phyloP scores from a whole-genome alignment of 2,329 filamentous ascomycete genomes.

The Calonectria hongkongensis region DNA sequence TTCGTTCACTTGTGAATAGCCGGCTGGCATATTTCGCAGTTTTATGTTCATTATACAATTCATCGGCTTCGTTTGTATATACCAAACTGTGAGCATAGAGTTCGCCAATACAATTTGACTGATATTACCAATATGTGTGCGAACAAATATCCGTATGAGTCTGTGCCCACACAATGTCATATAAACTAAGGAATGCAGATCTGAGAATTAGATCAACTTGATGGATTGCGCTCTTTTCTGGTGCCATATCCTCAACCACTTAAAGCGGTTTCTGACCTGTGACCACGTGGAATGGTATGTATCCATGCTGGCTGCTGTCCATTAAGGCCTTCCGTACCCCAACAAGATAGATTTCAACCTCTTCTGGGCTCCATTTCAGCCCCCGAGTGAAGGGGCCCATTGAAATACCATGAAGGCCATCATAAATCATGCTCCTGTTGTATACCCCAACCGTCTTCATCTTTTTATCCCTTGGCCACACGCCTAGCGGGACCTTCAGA shows the following conservation, averaged over 20 bases:
- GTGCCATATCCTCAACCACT: not conserved
- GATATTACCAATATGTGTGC: no score
- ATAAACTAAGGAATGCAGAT: no score
- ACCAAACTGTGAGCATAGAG: no score
- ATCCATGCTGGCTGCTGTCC: conserved; percentile 24
- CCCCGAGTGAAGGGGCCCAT: conserved; percentile 23
- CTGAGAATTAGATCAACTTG: not conserved
- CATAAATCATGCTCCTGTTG: conserved; percentile 28
- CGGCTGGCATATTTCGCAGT: no score
- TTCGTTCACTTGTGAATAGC: conserved; percentile 9
- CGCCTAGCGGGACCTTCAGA: conserved; percentile 18
- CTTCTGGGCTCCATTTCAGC: conserved; percentile 22
- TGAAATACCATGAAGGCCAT: conserved; percentile 14
- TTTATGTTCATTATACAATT: no score
- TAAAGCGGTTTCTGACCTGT: conserved; percentile 13
- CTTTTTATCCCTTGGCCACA: conserved; percentile 21
- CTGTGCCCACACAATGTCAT: no score
- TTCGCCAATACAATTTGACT: no score
- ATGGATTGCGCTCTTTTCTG: no score
- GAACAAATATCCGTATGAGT: no score
- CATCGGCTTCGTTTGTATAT: not conserved
- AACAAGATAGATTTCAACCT: conserved; percentile 19
- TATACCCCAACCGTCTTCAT: conserved; percentile 21
- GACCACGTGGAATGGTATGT: conserved; percentile 26
- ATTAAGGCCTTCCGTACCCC: conserved; percentile 6